Evolutionary conservation across 495 filamentous ascomycete species (phyloP).

Genomic region (Jackrogersella minutella): DNA sequence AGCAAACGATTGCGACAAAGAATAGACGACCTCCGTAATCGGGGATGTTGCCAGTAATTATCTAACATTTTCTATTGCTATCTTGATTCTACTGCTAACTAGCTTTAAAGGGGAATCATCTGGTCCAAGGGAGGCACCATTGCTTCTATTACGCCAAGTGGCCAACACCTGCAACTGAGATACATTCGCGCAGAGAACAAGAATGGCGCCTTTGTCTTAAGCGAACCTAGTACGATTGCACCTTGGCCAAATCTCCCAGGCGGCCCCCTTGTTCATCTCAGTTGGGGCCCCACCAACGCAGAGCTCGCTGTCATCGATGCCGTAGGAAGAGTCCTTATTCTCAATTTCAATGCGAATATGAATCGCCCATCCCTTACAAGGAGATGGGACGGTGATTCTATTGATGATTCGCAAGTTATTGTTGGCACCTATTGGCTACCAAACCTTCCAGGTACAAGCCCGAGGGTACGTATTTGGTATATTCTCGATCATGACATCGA

Average conservation of each 20-base stretch:
- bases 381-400: conserved; percentile 63
- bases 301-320: conserved; percentile 82
- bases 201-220: conserved; percentile 80
- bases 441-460: conserved; percentile 24
- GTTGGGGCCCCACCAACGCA: conserved; percentile 72
- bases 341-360: conserved; percentile 66
- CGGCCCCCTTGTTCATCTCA: conserved; percentile 74
- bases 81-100: conserved; percentile 31
- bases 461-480: conserved; percentile 32
- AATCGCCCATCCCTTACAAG: conserved; percentile 69
- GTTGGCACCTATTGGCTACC: conserved; percentile 84
- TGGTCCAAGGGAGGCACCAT: conserved; percentile 93
- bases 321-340: conserved; percentile 74
- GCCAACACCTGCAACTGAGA: conserved; percentile 70
- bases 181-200: conserved; percentile 74
- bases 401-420: conserved; percentile 76
- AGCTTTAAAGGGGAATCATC: conserved; percentile 69
- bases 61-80: neutral
- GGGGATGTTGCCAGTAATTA: conserved; percentile 83
- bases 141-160: conserved; percentile 79
- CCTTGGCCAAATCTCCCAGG: conserved; percentile 52
- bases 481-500: neutral
- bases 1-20: conserved; percentile 75
- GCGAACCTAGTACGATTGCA: conserved; percentile 59
- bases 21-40: conserved; percentile 78